These are phyloP conservation scores for Escovopsis weberi DNA, from an alignment of 2,329 filamentous ascomycete genomes.

Conservation along the genomic window DNA sequence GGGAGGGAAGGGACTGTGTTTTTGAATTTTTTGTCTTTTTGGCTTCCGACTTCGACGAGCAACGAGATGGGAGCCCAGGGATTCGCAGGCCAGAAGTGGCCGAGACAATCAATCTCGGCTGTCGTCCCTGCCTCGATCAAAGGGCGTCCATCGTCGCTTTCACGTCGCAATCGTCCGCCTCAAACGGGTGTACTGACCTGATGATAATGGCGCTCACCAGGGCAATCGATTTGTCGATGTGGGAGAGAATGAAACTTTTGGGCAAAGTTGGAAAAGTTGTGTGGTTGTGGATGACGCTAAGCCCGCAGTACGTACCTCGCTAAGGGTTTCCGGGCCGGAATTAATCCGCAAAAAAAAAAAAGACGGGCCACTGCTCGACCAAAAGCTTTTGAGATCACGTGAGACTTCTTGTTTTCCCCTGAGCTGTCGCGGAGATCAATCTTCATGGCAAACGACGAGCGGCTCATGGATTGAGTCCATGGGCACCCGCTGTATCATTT, in stretches of 20 bases:
- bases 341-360: constrained; percentile 10
- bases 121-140: not conserved
- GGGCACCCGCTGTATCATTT: too few species aligned
- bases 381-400: not conserved
- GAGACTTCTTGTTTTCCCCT: not conserved
- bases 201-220: constrained; percentile 33
- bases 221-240: constrained; percentile 31
- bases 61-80: not conserved
- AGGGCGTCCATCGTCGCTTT: not conserved
- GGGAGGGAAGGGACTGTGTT: not conserved
- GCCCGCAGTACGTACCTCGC: constrained; percentile 18
- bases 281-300: constrained; percentile 25
- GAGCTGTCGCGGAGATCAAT: too few species aligned
- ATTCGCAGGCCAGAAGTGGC: not conserved
- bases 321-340: constrained; percentile 14
- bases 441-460: too few species aligned
- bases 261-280: constrained; percentile 19
- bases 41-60: not conserved
- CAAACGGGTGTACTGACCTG: constrained; percentile 26
- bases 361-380: too few species aligned
- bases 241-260: constrained; percentile 24
- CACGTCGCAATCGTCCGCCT: not conserved
- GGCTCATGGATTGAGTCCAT: too few species aligned
- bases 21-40: not conserved
- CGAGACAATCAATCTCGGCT: too few species aligned